These are phyloP conservation scores for Nannochloropsis oceanica DNA, from an alignment of 108 stramenopile genomes.

Conservation along the genomic window DNA sequence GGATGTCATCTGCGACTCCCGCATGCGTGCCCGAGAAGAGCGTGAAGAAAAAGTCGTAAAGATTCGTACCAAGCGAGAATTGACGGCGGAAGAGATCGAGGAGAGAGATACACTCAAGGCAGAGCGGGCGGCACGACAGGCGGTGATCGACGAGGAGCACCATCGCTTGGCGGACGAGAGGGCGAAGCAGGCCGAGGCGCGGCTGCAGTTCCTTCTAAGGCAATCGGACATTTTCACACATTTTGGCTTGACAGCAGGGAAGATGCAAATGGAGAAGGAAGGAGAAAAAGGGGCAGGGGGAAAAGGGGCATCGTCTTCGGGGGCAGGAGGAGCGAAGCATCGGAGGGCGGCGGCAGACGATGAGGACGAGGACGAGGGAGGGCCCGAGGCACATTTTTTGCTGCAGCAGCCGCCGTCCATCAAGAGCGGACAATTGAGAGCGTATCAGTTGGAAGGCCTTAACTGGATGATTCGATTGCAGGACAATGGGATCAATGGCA, in stretches of 20 bases:
- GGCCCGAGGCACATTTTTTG: slow-evolving; percentile 39
- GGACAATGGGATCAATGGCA: slow-evolving; percentile 43
- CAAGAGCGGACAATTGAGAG: slow-evolving; percentile 41
- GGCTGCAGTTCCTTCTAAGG: slow-evolving; percentile 40
- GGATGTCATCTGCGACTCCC: slow-evolving; percentile 29
- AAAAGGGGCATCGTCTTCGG: neutral
- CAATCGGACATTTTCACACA: slow-evolving; percentile 41
- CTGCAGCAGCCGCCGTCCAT: slow-evolving; percentile 72
- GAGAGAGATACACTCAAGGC: slow-evolving; percentile 6
- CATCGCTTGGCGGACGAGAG: slow-evolving; percentile 11
- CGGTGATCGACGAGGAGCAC: neutral
- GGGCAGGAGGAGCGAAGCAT: neutral
- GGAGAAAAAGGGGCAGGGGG: neutral
- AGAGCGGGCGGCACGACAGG: neutral
- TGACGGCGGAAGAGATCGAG: slow-evolving; percentile 11
- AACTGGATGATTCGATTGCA: slow-evolving; percentile 46
- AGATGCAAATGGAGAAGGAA: neutral
- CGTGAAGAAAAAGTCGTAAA: slow-evolving; percentile 12
- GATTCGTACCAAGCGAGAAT: slow-evolving; percentile 1
- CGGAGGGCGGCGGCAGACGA: neutral
- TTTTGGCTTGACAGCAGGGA: slow-evolving; percentile 15
- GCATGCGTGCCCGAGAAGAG: slow-evolving; percentile 21
- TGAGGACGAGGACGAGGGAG: neutral
- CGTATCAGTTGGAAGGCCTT: slow-evolving; percentile 42
- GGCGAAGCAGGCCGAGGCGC: slow-evolving; percentile 36